Evolutionary conservation across 2,329 filamentous ascomycete species (phyloP).

Genomic region (Tolypocladium ophioglossoides): DNA sequence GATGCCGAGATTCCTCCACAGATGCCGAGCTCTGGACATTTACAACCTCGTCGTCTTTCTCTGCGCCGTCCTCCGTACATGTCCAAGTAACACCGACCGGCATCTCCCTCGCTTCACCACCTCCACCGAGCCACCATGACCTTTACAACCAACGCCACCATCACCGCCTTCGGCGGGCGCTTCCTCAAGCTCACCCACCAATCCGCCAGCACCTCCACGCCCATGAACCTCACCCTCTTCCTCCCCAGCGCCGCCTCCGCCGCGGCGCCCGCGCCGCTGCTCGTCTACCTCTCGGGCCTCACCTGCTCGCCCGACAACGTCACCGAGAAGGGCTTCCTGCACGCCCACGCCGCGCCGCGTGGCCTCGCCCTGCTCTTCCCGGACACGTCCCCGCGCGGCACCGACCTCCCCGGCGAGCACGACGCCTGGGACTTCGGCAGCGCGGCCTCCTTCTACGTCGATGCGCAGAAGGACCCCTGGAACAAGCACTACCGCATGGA

Average conservation of each 20-base stretch:
- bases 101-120: background rate
- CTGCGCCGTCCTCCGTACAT: too few species aligned
- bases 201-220: slow-evolving; percentile 66
- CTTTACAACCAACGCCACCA: slow-evolving; percentile 82
- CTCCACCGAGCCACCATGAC: slow-evolving; percentile 46
- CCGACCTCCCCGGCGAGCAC: slow-evolving; percentile 72
- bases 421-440: slow-evolving; percentile 86
- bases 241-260: slow-evolving; percentile 61
- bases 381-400: slow-evolving; percentile 84
- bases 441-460: slow-evolving; percentile 89
- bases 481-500: slow-evolving; percentile 84
- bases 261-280: slow-evolving; percentile 55
- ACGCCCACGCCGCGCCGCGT: slow-evolving; percentile 65
- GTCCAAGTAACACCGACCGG: background rate
- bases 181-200: slow-evolving; percentile 88
- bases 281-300: slow-evolving; percentile 88
- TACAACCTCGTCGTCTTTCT: background rate
- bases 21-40: background rate
- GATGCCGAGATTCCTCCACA: slow-evolving; percentile 1
- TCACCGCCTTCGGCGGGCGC: slow-evolving; percentile 86
- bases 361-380: slow-evolving; percentile 92
- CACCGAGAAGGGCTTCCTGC: slow-evolving; percentile 81
- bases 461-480: slow-evolving; percentile 70
- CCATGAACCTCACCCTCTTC: slow-evolving; percentile 91
- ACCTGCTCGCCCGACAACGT: slow-evolving; percentile 90